Conservation (phyloP, 768 basidiomycete species). For the Lentinula aciculospora region DNA sequence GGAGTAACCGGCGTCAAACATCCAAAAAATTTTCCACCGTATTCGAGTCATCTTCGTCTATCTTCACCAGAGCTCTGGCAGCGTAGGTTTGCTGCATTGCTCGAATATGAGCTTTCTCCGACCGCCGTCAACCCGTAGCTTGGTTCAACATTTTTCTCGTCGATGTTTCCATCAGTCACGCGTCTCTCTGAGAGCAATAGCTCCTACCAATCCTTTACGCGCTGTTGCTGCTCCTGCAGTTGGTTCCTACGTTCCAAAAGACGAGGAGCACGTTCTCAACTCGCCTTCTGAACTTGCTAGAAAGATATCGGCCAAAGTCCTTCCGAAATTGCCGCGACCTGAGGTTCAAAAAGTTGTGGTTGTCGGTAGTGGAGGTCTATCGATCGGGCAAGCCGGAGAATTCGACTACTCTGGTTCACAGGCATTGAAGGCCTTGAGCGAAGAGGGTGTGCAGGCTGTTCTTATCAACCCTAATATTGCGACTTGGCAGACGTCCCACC, state of each 20-base stretch:
- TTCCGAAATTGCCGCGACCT: slow-evolving; percentile 87
- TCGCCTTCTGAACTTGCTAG: slow-evolving; percentile 94
- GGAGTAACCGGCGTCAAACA: background rate
- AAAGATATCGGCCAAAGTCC: slow-evolving; percentile 87
- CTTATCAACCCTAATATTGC: slow-evolving; percentile 99
- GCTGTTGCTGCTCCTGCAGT: slow-evolving; percentile 76
- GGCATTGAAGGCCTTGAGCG: slow-evolving; percentile 94
- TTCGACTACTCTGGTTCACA: slow-evolving; percentile 99
- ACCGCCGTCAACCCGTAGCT: slow-evolving; percentile 5
- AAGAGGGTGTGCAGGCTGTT: slow-evolving; percentile 91
- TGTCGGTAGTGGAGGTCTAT: slow-evolving; percentile 93
- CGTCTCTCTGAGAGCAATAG: slow-evolving; percentile 25
- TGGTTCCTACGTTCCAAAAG: slow-evolving; percentile 59
- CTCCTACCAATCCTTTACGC: slow-evolving; percentile 44
- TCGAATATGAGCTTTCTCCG: slow-evolving; percentile 7
- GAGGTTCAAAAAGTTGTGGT: slow-evolving; percentile 94
- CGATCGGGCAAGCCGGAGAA: slow-evolving; percentile 98
- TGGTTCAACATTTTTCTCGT: slow-evolving; percentile 27
- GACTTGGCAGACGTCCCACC: slow-evolving; percentile 98
- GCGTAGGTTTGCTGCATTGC: background rate
- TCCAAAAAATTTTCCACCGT: background rate
- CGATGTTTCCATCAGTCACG: slow-evolving; percentile 50
- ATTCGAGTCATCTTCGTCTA: background rate
- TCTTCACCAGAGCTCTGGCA: background rate
- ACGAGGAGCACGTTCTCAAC: slow-evolving; percentile 76